Evolutionary conservation across 2,329 filamentous ascomycete genomes (phyloP), one percentile per base, ranked within the genome.

Genomic region (Kalaharituber pfeilii): DNA sequence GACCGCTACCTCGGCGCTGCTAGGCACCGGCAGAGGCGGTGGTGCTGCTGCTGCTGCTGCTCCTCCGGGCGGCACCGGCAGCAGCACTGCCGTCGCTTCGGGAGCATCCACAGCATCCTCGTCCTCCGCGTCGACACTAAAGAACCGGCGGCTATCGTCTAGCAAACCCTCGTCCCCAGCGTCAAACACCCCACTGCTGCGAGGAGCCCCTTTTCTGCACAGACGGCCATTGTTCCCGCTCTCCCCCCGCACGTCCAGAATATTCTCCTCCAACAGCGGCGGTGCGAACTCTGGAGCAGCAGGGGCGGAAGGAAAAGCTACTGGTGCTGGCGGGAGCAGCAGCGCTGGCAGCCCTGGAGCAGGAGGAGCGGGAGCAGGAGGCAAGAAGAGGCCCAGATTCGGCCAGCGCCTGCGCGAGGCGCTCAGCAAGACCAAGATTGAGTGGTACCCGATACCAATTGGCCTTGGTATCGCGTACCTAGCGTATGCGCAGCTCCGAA

Each of bases 401-500:
- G n/a, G n/a, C 26, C 25, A 50, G 47, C 47, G 47, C 13, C n/a
- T 28, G 9, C 25, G 27, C 28, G 24, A 50, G 8, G 47, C 47
- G 1, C 47, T 28, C 47, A 70, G 73, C 36, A 73, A 75, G 36
- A 84, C 81, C 29, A 81, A 77, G 67, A 75, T 91, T 58, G 79
- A 84, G 71, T 95, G 88, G 88, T 86, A 87, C 68, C 85, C 84
- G 49, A 94, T 95, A 62, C 88, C 88, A 22, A 78, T 94, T 53
- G 85, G 82, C 25, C 74, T 94, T 22, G 88, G 88, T 57, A 81
- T 94, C 64, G 85, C 78, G 55, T 87, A 94, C 64, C 74, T 95
- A 7, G 88, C 86, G 24, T 72, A 84, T 51, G 75, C 88, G 51
- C 87, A 94, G 64, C 81, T 85, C 53, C 79, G 74, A 56, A 67